A percentile compares a stretch with the other conserved stretches of the same genome.
Evolutionary conservation across 192 early-diverging fungal species (phyloP).

Genomic region (Coemansia sp.): DNA sequence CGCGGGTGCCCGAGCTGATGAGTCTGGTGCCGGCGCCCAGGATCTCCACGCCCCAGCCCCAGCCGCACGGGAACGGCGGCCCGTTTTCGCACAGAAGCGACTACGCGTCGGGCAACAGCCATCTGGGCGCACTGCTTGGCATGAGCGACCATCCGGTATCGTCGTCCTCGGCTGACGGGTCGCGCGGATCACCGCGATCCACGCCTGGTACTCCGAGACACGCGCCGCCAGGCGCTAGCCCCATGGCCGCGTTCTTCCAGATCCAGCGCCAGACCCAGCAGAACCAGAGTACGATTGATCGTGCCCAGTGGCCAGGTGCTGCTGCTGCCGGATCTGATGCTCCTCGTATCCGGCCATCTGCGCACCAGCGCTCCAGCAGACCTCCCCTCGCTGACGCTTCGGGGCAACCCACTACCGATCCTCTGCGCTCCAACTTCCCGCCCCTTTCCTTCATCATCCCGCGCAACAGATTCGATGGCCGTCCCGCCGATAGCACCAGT

Average conservation of each 20-base stretch:
- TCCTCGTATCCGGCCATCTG: neutral
- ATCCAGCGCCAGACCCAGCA: neutral
- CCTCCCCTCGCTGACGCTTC: too few relatives aligned
- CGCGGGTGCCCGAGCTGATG: constrained; percentile 12
- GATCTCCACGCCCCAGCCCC: constrained; percentile 26
- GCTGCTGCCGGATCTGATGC: neutral
- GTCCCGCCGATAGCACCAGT: neutral
- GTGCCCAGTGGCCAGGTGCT: neutral
- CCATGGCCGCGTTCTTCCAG: neutral
- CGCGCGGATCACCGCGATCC: constrained; percentile 25
- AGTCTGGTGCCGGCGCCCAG: constrained; percentile 13
- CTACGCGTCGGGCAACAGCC: constrained; percentile 18
- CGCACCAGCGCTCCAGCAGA: too few relatives aligned
- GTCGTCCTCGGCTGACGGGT: neutral
- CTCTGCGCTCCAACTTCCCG: constrained; percentile 44
- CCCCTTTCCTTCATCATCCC: constrained; percentile 52
- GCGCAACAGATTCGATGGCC: constrained; percentile 27
- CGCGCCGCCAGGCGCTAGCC: neutral
- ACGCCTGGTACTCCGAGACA: constrained; percentile 38
- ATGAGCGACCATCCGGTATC: constrained; percentile 13
- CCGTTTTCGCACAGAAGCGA: constrained; percentile 44
- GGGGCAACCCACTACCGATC: constrained; percentile 3
- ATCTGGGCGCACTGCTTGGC: constrained; percentile 30
- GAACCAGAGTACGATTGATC: neutral
- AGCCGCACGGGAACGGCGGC: neutral